Conservation (phyloP, 1,284 basidiomycete species). For the Neolentinus lepideus region DNA sequence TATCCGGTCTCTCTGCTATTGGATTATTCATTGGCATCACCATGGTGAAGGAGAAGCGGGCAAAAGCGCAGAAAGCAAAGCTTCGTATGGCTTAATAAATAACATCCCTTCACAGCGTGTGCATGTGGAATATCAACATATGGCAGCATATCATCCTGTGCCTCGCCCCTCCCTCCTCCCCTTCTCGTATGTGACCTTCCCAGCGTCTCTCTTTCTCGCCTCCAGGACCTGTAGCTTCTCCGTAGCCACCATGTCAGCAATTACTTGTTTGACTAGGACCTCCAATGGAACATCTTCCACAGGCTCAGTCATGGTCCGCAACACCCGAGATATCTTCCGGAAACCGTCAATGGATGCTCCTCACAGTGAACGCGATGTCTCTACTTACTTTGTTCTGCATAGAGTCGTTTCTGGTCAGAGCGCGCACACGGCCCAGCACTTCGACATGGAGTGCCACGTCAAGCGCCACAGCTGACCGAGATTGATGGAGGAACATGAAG, state of each 20-base stretch:
- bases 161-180: conserved; percentile 8
- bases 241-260: conserved; percentile 51
- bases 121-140: not conserved
- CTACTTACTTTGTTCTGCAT: conserved; percentile 38
- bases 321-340: conserved; percentile 41
- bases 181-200: conserved; percentile 6
- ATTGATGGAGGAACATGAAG: conserved; percentile 52
- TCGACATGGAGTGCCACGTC: conserved; percentile 43
- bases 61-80: conserved; percentile 50
- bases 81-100: conserved; percentile 41
- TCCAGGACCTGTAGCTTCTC: conserved; percentile 53
- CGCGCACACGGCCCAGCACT: conserved; percentile 40
- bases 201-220: conserved; percentile 21
- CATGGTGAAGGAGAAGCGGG: conserved; percentile 68
- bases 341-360: conserved; percentile 1
- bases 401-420: conserved; percentile 37
- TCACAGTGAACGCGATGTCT: not conserved
- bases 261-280: conserved; percentile 41
- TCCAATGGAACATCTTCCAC: conserved; percentile 35
- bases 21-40: conserved; percentile 76
- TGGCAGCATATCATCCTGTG: not conserved
- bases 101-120: not conserved
- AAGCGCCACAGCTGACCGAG: conserved; percentile 45
- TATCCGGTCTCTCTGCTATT: conserved; percentile 72
- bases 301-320: conserved; percentile 41